phyloP scores from a whole-genome alignment of 768 basidiomycete genomes.

The Boletales sp. region DNA sequence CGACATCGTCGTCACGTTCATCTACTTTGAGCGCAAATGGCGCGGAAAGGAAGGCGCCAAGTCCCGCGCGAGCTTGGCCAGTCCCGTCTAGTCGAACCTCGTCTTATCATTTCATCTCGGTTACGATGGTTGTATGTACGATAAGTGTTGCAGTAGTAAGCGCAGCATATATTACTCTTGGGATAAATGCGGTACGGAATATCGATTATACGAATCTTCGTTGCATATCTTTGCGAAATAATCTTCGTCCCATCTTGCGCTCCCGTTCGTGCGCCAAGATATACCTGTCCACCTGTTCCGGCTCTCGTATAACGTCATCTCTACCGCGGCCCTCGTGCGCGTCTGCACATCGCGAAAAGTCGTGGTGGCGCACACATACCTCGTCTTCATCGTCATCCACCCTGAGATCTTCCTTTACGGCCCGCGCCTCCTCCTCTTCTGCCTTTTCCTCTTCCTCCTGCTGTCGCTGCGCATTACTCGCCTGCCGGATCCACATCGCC shows the following conservation, averaged over 20 bases:
- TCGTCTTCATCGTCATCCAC: neutral
- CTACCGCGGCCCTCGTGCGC: neutral
- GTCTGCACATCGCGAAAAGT: conserved; percentile 6
- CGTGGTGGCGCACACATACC: neutral
- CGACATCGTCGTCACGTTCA: conserved; percentile 35
- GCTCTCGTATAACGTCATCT: neutral
- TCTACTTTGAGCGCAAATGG: conserved; percentile 33
- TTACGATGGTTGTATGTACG: neutral
- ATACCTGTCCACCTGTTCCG: neutral
- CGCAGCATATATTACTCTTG: neutral
- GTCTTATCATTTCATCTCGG: neutral
- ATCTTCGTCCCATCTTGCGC: conserved; percentile 11
- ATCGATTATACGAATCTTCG: conserved; percentile 6
- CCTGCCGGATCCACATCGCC: conserved; percentile 22
- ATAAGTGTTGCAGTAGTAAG: no score
- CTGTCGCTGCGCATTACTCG: neutral
- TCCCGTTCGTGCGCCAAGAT: conserved; percentile 12
- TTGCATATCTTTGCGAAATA: conserved; percentile 4
- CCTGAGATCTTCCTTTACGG: conserved; percentile 10
- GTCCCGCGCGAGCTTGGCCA: conserved; percentile 7
- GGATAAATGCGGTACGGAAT: neutral
- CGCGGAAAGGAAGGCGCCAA: conserved; percentile 19
- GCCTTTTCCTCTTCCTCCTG: neutral
- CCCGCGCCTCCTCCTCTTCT: conserved; percentile 8
- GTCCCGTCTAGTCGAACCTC: neutral